Base-by-base conservation (phyloP, 768 basidiomycete genomes). In the Gloeopeniophorella convolvens region DNA sequence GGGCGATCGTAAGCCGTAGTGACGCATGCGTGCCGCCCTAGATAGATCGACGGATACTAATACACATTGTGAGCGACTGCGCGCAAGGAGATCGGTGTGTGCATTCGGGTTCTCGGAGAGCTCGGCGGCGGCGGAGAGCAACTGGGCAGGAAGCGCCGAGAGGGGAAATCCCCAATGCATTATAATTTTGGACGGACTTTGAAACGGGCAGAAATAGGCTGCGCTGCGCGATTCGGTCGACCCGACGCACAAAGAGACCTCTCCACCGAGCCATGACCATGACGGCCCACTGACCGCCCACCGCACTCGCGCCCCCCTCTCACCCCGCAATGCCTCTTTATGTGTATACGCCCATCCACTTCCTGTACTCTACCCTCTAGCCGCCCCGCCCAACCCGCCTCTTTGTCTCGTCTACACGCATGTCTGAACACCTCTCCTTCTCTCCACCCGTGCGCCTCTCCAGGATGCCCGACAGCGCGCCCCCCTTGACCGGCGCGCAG, bases 171-270 rank as follows among this genome's bases (percentile, higher is more conserved):
- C 43, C 24, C 13, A 11, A 37, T 26, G 20, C 8, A 39, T 10
- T 11, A 18, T 49, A 24, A 49, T 39, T 37, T 40, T 49, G 30
- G 48, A 39, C 56, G 56, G 56, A 57, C 53, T 55, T 55, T 57
- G 53, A 55, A 57, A 50, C 26, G 20, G 41, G 15, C 4, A 33
- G 12, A 34, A 4, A 15, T 12, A 16, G 12, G 6, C 15, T 21
- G 18, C 26, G 11, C 33, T n/a, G n/a, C n/a, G n/a, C n/a, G n/a
- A n/a, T n/a, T n/a, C n/a, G n/a, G n/a, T n/a, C n/a, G n/a, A 36
- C 7, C 15, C 45, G 30, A 34, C 27, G n/a, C n/a, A 41, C 20
- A 28, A 15, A 16, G 4, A 34, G 32, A 5, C 35, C 26, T 26
- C 34, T 3, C 30, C 27, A 44, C 34, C 45, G 48, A 26, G 31